Conservation (phyloP, 441 rosid species). For the Geranium incanum region DNA sequence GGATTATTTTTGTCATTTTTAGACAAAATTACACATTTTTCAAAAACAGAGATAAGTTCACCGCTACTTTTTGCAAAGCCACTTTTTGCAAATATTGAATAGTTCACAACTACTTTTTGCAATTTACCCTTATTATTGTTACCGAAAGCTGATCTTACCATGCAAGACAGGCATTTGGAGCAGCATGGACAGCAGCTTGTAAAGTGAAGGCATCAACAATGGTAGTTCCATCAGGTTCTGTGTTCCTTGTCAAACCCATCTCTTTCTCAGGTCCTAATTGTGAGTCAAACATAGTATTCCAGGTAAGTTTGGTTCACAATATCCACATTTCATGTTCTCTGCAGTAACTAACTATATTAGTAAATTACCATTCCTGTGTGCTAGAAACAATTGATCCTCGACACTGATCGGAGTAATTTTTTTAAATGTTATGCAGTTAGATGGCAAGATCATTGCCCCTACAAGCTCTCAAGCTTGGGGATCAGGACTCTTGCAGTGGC, state of each 20-base stretch:
- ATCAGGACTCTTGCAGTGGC: slow-evolving; percentile 49
- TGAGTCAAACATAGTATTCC: slow-evolving; percentile 43
- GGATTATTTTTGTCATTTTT: too few relatives aligned
- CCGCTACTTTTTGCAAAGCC: too few relatives aligned
- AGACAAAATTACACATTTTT: too few relatives aligned
- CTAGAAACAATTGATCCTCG: neutral
- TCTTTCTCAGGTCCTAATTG: slow-evolving; percentile 50
- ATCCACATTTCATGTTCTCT: neutral
- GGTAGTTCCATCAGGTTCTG: slow-evolving; percentile 51
- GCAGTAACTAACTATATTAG: neutral
- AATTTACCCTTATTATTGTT: neutral
- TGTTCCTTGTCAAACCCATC: slow-evolving; percentile 52
- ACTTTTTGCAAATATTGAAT: too few relatives aligned
- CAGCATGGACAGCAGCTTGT: slow-evolving; percentile 58
- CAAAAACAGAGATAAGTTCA: too few relatives aligned
- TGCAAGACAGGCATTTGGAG: slow-evolving; percentile 46
- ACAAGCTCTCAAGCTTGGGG: slow-evolving; percentile 49
- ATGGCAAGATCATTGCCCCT: slow-evolving; percentile 63
- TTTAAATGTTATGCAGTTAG: slow-evolving; percentile 34
- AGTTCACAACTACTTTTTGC: too few relatives aligned
- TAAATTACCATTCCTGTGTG: neutral
- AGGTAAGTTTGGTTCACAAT: slow-evolving; percentile 28
- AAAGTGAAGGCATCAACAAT: slow-evolving; percentile 39
- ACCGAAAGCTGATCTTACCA: slow-evolving; percentile 1
- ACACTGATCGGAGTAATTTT: neutral